Conservation (phyloP, 352 stramenopile genomes). For the Pythium biforme region DNA sequence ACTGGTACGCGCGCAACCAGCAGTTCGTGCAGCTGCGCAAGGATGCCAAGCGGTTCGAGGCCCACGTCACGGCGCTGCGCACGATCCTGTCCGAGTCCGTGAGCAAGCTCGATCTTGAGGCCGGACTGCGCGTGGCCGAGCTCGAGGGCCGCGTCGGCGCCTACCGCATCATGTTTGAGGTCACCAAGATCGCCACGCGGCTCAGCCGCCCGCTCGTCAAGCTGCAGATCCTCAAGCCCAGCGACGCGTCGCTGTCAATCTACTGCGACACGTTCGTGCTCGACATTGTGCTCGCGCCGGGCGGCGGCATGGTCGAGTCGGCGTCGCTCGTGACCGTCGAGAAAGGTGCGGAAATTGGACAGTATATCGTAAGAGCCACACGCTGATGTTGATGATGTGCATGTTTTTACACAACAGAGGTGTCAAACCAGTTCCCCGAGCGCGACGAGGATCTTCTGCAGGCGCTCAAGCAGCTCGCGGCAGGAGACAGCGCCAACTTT, state of each 20-base stretch:
- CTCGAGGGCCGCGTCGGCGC: conserved; percentile 80
- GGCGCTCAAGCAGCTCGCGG: conserved; percentile 65
- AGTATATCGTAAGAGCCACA: neutral
- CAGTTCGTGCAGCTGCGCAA: conserved; percentile 87
- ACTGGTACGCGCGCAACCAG: conserved; percentile 88
- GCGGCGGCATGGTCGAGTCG: conserved; percentile 58
- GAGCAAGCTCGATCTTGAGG: conserved; percentile 82
- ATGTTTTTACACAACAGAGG: conserved; percentile 36
- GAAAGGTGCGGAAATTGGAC: conserved; percentile 38
- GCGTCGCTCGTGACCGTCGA: conserved; percentile 82
- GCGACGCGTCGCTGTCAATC: conserved; percentile 80
- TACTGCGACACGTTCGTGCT: conserved; percentile 90
- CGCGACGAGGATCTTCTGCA: conserved; percentile 76
- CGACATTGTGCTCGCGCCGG: conserved; percentile 65
- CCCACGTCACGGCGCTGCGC: conserved; percentile 67
- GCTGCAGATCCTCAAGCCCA: conserved; percentile 84
- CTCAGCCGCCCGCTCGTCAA: conserved; percentile 84
- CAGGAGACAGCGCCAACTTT: conserved; percentile 72
- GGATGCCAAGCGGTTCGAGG: conserved; percentile 77
- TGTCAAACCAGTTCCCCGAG: conserved; percentile 83
- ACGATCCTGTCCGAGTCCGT: conserved; percentile 77
- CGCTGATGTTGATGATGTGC: neutral
- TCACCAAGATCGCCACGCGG: conserved; percentile 85
- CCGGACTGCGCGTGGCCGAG: conserved; percentile 77
- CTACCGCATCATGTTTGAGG: conserved; percentile 90